phyloP scores from a whole-genome alignment of 2,329 filamentous ascomycete genomes.

The Dryadomyces sulphureus region DNA sequence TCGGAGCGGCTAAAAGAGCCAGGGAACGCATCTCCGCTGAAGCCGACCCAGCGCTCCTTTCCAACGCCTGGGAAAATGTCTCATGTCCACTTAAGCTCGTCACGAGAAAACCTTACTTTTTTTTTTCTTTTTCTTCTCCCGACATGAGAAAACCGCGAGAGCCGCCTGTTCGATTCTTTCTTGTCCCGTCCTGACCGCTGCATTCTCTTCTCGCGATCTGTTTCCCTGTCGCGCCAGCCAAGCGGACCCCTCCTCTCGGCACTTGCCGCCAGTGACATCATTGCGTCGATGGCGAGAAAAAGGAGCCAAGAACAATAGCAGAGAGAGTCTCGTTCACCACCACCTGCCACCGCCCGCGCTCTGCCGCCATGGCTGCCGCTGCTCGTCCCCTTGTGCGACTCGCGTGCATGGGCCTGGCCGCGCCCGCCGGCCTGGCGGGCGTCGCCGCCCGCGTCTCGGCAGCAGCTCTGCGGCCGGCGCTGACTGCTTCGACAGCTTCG shows the following conservation, averaged over 20 bases:
- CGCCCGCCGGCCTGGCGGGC: neutral
- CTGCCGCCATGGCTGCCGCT: neutral
- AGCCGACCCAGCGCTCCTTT: too few species aligned
- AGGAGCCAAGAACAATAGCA: neutral
- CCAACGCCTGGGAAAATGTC: neutral
- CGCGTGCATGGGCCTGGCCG: neutral
- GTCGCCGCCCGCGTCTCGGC: neutral
- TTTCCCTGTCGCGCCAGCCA: too few species aligned
- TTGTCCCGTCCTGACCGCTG: neutral
- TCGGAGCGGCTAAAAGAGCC: neutral
- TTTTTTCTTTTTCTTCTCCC: neutral
- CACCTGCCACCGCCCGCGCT: neutral
- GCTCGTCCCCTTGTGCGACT: neutral
- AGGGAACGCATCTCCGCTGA: too few species aligned
- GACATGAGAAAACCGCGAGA: neutral
- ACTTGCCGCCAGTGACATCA: constrained; percentile 1
- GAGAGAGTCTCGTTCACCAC: too few species aligned
- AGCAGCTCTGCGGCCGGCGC: too few species aligned
- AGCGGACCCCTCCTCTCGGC: neutral
- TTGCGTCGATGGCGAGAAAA: neutral
- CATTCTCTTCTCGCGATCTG: neutral
- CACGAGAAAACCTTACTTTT: neutral
- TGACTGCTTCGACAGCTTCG: too few species aligned
- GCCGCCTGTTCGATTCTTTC: neutral
- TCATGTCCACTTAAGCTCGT: neutral